These are phyloP conservation scores for Ophiobolus disseminans DNA, from an alignment of 2,329 filamentous ascomycete species.

Conservation along the genomic window DNA sequence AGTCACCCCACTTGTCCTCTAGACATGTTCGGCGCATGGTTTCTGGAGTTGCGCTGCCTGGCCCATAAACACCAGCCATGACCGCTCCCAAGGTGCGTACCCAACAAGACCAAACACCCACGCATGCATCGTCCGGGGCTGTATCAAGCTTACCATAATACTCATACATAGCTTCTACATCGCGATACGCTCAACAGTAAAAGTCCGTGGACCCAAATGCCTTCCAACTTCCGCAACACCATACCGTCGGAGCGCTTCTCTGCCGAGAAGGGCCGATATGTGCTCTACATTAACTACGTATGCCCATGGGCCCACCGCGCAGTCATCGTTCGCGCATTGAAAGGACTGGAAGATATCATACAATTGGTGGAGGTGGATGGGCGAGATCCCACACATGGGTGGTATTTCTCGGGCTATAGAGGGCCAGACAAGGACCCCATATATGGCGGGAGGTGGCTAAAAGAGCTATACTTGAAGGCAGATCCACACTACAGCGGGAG, in stretches of 20 bases:
- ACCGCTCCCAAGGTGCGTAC: slow-evolving; percentile 11
- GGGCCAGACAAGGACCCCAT: slow-evolving; percentile 39
- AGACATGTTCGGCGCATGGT: slow-evolving; percentile 6
- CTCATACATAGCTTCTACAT: slow-evolving; percentile 1
- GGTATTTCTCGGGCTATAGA: slow-evolving; percentile 40
- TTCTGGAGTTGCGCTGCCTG: not conserved
- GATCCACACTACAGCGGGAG: slow-evolving; percentile 62
- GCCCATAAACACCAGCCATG: slow-evolving; percentile 11
- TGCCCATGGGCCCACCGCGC: slow-evolving; percentile 69
- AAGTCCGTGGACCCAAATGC: slow-evolving; percentile 61
- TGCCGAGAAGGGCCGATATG: slow-evolving; percentile 66
- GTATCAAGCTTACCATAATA: not conserved
- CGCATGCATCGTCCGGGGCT: not conserved
- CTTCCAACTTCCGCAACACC: slow-evolving; percentile 62
- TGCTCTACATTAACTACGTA: slow-evolving; percentile 65
- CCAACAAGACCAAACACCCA: not conserved
- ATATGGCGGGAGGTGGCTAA: slow-evolving; percentile 47
- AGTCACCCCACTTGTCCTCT: not conserved
- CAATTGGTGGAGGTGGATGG: slow-evolving; percentile 55
- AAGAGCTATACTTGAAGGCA: slow-evolving; percentile 75
- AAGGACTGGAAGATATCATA: slow-evolving; percentile 59
- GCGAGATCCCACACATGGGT: slow-evolving; percentile 36
- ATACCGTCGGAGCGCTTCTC: slow-evolving; percentile 65
- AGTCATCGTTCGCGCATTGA: slow-evolving; percentile 57
- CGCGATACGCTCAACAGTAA: slow-evolving; percentile 45